A percentile compares a stretch with the other conserved stretches of the same genome.
Conservation (phyloP, 2,329 filamentous ascomycete species). For the Talaromyces funiculosus region DNA sequence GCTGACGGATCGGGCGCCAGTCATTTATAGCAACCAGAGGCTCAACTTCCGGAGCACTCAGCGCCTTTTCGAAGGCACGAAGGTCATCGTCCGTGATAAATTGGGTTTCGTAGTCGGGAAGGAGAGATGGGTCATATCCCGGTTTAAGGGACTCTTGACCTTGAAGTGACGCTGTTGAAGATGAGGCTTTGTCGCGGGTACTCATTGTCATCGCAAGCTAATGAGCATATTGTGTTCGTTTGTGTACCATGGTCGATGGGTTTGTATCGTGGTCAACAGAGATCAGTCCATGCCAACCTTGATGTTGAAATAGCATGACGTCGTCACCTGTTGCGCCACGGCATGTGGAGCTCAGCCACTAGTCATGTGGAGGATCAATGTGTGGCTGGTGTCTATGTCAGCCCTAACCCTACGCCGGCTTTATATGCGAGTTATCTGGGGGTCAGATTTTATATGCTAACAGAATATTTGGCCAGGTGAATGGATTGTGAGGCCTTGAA, state of each 20-base stretch:
- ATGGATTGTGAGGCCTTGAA: neutral
- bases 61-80: constrained; percentile 70
- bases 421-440: too few species aligned
- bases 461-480: neutral
- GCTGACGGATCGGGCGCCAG: constrained; percentile 83
- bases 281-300: neutral
- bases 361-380: neutral
- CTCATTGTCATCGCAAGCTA: constrained; percentile 22
- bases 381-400: neutral
- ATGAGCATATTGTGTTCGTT: constrained; percentile 4
- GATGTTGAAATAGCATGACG: neutral
- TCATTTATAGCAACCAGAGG: constrained; percentile 87
- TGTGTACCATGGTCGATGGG: neutral
- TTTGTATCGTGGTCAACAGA: neutral
- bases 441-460: too few species aligned
- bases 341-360: neutral
- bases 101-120: constrained; percentile 75
- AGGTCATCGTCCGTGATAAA: constrained; percentile 71
- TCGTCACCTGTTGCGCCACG: constrained; percentile 4
- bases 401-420: constrained; percentile 5
- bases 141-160: constrained; percentile 38
- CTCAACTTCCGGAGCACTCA: constrained; percentile 72
- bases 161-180: neutral
- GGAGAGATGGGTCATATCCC: constrained; percentile 57
- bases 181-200: constrained; percentile 22